A percentile compares a stretch with the other conserved stretches of the same genome.
Evolutionary conservation across 495 filamentous ascomycete genomes (phyloP).

Genomic region (Neurospora sp.): DNA sequence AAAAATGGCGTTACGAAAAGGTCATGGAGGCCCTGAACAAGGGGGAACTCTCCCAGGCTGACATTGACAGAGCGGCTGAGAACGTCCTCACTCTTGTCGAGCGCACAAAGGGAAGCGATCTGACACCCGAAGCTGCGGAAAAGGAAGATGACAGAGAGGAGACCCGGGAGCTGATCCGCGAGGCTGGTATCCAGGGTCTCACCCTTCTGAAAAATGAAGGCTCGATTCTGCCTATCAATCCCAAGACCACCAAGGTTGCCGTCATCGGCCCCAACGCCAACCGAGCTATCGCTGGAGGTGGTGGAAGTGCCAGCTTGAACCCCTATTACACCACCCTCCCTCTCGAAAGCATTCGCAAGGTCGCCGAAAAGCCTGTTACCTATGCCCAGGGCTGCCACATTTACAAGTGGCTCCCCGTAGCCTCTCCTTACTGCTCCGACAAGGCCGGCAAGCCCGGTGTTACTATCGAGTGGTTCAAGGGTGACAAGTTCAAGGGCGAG

Average conservation of each 20-base stretch:
- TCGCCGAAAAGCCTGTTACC: slow-evolving; percentile 36
- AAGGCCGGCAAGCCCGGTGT: slow-evolving; percentile 48
- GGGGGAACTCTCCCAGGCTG: slow-evolving; percentile 42
- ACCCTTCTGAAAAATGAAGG: slow-evolving; percentile 73
- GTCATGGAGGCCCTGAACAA: slow-evolving; percentile 51
- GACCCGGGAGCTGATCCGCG: slow-evolving; percentile 57
- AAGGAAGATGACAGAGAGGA: slow-evolving; percentile 54
- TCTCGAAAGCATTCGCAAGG: slow-evolving; percentile 42
- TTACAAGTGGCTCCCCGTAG: slow-evolving; percentile 56
- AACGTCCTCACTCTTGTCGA: slow-evolving; percentile 63
- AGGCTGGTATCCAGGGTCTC: slow-evolving; percentile 61
- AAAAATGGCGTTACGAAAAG: slow-evolving; percentile 61
- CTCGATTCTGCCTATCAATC: slow-evolving; percentile 54
- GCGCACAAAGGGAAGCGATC: slow-evolving; percentile 48
- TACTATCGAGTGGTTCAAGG: slow-evolving; percentile 52
- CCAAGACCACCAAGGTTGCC: slow-evolving; percentile 50
- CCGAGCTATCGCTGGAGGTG: slow-evolving; percentile 66
- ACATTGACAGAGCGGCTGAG: slow-evolving; percentile 43
- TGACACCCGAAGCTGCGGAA: slow-evolving; percentile 51
- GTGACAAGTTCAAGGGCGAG: slow-evolving; percentile 50
- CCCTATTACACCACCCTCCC: slow-evolving; percentile 65
- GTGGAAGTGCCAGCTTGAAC: slow-evolving; percentile 68
- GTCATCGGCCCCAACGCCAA: slow-evolving; percentile 81
- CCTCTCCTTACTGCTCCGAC: slow-evolving; percentile 46
- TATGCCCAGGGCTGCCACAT: slow-evolving; percentile 50